phyloP scores from a whole-genome alignment of 257 asterid species.

The Plantago major region DNA sequence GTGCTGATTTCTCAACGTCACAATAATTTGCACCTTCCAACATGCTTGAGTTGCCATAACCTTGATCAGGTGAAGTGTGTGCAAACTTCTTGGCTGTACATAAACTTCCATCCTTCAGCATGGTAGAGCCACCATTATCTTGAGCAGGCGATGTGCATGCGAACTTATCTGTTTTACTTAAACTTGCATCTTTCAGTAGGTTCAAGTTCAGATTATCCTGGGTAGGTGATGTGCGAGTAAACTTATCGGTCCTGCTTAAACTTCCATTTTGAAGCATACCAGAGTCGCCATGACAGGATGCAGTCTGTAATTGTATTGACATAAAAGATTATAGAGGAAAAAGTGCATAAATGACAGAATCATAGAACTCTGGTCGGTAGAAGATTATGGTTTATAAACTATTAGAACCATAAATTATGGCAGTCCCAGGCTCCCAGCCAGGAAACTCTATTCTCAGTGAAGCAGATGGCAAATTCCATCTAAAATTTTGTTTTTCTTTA shows the following conservation, averaged over 20 bases:
- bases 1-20: background rate
- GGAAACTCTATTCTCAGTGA: conserved; percentile 8
- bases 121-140: background rate
- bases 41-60: background rate
- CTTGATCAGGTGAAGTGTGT: background rate
- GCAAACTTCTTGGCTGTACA: background rate
- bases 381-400: background rate
- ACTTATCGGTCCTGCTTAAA: background rate
- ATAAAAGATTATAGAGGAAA: conserved; percentile 5
- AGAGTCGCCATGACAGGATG: conserved; percentile 37
- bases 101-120: background rate
- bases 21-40: background rate
- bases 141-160: conserved; percentile 2
- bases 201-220: conserved; percentile 21
- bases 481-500: background rate
- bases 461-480: background rate
- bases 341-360: background rate
- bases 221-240: conserved; percentile 42
- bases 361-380: too few species aligned
- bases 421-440: background rate
- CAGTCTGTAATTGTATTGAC: conserved; percentile 30
- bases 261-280: background rate
- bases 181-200: background rate
- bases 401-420: background rate
- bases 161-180: background rate